Base-by-base conservation (phyloP, 108 stramenopile species). In the Cyclostephanos invisitatus region DNA sequence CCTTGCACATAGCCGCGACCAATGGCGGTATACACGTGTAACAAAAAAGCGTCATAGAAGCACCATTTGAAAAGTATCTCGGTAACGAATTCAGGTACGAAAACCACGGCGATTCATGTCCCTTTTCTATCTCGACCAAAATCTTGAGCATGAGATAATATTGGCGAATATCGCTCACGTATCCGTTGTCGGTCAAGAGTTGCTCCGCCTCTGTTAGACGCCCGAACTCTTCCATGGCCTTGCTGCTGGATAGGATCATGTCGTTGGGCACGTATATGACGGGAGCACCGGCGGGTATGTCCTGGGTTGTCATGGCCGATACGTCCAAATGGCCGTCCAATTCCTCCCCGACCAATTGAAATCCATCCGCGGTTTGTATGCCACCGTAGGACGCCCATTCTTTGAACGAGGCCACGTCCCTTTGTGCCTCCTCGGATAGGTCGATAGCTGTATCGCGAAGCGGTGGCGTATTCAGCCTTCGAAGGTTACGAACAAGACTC, bases 351-450 rank as follows among this genome's bases (percentile, higher is more conserved):
- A 66, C 49, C 14, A 83, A 36, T 24, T 80, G 78, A 22, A 85
- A 61, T 6, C 84, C 84, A 20, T 74, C 78, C 11, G 77, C 67
- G 25, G 62, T 47, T 64, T 83, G 78, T 28, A 85, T 77, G 20
- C 84, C 84, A 67, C 74, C 74, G 24, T 49, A 42, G 11, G 57
- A 49, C 20, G 78, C 78, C 84, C 84, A 85, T 53, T 80, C 75
- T 15, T 80, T 75, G 54, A 85, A 68, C 2, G 79, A 54, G 15
- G 14, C 70, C 53, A 79, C 53, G 59, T 85, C 82, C 42, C 84
- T 60, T 40, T 51, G 29, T 15, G 81, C 56, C 11, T 46, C 48
- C 40, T 85, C 84, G 21, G 62, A 50, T 6, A 82, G 17, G 32
- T 81, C 73, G 28, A 81, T 60, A 12, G 59, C 58, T 17, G 70